Base-by-base conservation (phyloP, 2,329 filamentous ascomycete species). In the Colletotrichum ledebouriae region DNA sequence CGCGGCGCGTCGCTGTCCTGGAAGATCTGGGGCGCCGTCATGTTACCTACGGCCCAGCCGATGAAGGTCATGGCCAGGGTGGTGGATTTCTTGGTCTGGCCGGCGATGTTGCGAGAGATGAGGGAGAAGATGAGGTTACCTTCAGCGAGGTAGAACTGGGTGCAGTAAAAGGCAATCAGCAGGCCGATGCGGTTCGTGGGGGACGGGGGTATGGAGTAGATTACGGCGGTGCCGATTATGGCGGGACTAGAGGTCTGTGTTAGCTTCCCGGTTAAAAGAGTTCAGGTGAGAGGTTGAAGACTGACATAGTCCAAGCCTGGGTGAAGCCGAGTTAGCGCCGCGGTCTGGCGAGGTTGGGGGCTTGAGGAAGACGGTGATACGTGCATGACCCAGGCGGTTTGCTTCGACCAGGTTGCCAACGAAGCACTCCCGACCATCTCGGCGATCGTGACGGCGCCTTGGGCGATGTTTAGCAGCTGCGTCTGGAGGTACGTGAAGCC, bases 51-150 rank as follows among this genome's bases (percentile, higher is more conserved):
- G 25, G 60, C 53, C 60, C 59, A 68, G 61, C 47, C 65, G 56
- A 68, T 65, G 39, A 68, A 65, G n/a, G 55, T 59, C 47, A 65
- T 59, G 0, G 85, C 83, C 0, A 88, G 85, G 83, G 90, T 89
- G 47, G 89, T 84, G 57, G 86, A 82, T 73, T 89, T 90, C 77
- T 92, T 91, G 4, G 89, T 91, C n/a, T 85, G 86, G 11, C 90
- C 90, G 0, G 83, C 90, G 0, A 89, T 91, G 75, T 92, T 92
- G 11, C 85, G 87, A 6, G 92, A 84, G 64, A 92, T 89, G 90
- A 90, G 92, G 0, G 87, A 85, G 0, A 92, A 86, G 39, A 91
- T 86, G 12, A 92, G 79, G 0, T 79, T 82, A 0, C 78, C 78
- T 4, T 82, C 77, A 0, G 79, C 81, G 2, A 80, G 78, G 11